Evolutionary conservation across 139 green algal species (phyloP), one percentile per base, ranked within the genome.

Genomic region (Coelastrella sp.): DNA sequence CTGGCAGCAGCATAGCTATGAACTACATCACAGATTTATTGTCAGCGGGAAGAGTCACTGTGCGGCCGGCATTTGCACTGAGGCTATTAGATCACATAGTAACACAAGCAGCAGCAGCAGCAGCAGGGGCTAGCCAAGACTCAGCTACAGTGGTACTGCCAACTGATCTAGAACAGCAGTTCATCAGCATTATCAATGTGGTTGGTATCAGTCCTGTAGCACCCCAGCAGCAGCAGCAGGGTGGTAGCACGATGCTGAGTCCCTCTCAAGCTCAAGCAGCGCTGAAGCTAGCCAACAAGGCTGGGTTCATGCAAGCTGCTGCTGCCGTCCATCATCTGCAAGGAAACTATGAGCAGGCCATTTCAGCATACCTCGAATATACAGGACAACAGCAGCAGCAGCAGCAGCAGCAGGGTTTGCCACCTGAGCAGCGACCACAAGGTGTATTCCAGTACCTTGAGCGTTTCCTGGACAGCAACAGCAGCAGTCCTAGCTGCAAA

Each of bases 291-390:
- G 90, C 87, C 7, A 20, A 16, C 1, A 23, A 23, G 3, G 74
- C 75, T 16, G 60, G 80, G 20, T 91, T 93, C 71, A 60, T 11
- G 19, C n/a, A 11, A 20, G 93, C 89, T 10, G 66, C 57, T 13
- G 91, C 93, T 11, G 56, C 89, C 0, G 57, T 93, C 7, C 93
- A 95, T 86, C 93, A 95, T 86, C 78, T 95, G 54, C 54, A 80
- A 8, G 91, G 89, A 6, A 82, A 93, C 68, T 94, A 92, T 80
- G 16, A 57, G 0, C 60, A 80, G 2, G 93, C 93, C 3, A 76
- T 95, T 3, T 61, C 23, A 7, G n/a, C 14, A n/a, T 91, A 92
- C 85, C 86, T 95, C 23, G 17, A 61, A 65, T 77, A 68, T 73
- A 47, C 85, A 82, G 85, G 22, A 4, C 10, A 59, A 22, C 73